Evolutionary conservation across 768 basidiomycete genomes (phyloP).

Genomic region (Hortiboletus campestris): DNA sequence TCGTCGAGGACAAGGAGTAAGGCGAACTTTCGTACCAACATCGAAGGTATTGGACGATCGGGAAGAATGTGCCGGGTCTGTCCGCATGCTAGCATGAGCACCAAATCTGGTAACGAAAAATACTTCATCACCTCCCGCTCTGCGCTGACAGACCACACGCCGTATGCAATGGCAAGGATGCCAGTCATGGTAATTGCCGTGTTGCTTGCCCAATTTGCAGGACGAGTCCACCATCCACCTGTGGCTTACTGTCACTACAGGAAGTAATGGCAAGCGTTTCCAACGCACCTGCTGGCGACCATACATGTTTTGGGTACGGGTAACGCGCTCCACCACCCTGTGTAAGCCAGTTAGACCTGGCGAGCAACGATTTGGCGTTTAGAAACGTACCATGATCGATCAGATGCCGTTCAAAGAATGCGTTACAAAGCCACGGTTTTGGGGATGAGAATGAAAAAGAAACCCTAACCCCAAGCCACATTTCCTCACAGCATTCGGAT

Average conservation of each 20-base stretch:
- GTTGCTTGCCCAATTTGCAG: constrained; percentile 86
- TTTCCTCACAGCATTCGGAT: not conserved
- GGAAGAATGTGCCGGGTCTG: constrained; percentile 64
- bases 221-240: constrained; percentile 97
- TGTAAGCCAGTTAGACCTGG: not conserved
- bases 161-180: constrained; percentile 63
- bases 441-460: not conserved
- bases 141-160: constrained; percentile 71
- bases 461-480: constrained; percentile 13
- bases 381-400: constrained; percentile 13
- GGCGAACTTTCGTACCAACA: constrained; percentile 51
- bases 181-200: constrained; percentile 73
- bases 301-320: constrained; percentile 93
- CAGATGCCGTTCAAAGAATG: not conserved
- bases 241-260: not conserved
- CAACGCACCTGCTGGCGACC: constrained; percentile 81
- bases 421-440: not conserved
- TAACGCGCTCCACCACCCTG: constrained; percentile 85
- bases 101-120: not conserved
- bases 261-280: not conserved
- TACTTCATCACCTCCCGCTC: constrained; percentile 61
- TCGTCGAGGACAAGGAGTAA: not conserved
- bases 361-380: not conserved
- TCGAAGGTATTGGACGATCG: constrained; percentile 72
- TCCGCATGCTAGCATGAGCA: constrained; percentile 6